Evolutionary conservation across 306 rosid genomes (phyloP).

Genomic region (Nissolia schottii): DNA sequence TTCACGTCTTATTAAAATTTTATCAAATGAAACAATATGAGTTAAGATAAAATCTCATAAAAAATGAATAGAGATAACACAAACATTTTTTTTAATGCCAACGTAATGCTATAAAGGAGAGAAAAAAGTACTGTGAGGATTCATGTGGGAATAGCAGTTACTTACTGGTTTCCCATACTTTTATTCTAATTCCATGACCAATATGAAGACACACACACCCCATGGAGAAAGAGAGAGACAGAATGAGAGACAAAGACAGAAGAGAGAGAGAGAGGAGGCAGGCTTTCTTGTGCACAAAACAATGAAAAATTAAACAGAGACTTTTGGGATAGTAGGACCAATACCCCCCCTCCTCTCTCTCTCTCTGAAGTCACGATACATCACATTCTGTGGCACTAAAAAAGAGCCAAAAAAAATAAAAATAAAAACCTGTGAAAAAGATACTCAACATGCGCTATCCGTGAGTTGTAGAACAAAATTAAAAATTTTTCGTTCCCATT

Average conservation of each 20-base stretch:
- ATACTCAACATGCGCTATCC: constrained; percentile 51
- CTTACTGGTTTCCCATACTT: constrained; percentile 49
- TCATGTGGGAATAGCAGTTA: constrained; percentile 71
- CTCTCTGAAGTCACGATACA: constrained; percentile 30
- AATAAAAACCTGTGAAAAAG: constrained; percentile 15
- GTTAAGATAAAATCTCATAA: no score
- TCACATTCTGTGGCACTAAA: constrained; percentile 45
- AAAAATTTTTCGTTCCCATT: background rate
- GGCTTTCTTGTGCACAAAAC: constrained; percentile 60
- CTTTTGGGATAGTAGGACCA: constrained; percentile 38
- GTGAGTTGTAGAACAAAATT: constrained; percentile 35
- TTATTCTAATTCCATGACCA: constrained; percentile 44
- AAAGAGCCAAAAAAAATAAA: background rate
- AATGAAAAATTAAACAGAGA: constrained; percentile 42
- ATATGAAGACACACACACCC: constrained; percentile 11
- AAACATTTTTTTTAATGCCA: constrained; percentile 21
- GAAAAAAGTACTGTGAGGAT: constrained; percentile 57
- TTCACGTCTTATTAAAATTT: no score
- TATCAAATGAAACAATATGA: no score
- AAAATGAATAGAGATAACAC: no score
- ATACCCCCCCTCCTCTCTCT: constrained; percentile 18
- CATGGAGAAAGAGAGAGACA: constrained; percentile 1
- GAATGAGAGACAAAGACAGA: constrained; percentile 13
- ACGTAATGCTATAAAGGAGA: constrained; percentile 22
- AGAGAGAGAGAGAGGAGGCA: background rate